Evolutionary conservation across 805 yeast species (phyloP), one percentile per base, ranked within the genome.

Genomic region (Candida boidinii): DNA sequence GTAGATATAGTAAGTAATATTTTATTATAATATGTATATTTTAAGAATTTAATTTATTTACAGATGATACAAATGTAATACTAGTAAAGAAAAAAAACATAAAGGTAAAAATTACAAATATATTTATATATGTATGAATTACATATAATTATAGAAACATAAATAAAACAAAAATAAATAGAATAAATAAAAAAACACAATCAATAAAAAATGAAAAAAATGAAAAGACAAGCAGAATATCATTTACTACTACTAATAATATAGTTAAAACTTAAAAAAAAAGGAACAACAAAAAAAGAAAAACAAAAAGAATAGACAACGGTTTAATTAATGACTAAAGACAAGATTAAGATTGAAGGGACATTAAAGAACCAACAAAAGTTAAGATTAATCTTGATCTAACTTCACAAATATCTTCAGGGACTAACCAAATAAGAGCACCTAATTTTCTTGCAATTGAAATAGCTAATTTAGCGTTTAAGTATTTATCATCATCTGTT

Each of bases 381-480:
- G 97, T 87, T 56, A 87, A 73, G 37, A 92, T 83, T 64, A 92
- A 77, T 58, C 97, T 77, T 28, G 95, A 73, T 61, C 97, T 82
- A 28, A 92, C 96, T 64, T 90, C 97, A 49, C 79, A 83, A 51
- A 92, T 92, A 64, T 92, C 98, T 60, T 92, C 98, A n/a, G 98
- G 98, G n/a, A 92, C 96, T 46, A 92, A 71, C 96, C 96, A 92
- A 51, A 92, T 92, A 55, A 92, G 75, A 26, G 96, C 98, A 41
- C 98, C 98, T 46, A 92, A 66, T 61, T 92, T 92, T 72, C 98
- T 82, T 23, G 98, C 98, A 51, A 92, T 92, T 2, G 97, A 92
- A 54, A 92, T 92, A 15, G 98, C 98, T 56, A 92, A 73, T 66
- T 85, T 82, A 15, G 97, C 98, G 56, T 92, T 92, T 26, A 95